These are phyloP conservation scores for Pyrenochaeta sp. DNA, from an alignment of 2,329 filamentous ascomycete genomes.

Conservation along the genomic window DNA sequence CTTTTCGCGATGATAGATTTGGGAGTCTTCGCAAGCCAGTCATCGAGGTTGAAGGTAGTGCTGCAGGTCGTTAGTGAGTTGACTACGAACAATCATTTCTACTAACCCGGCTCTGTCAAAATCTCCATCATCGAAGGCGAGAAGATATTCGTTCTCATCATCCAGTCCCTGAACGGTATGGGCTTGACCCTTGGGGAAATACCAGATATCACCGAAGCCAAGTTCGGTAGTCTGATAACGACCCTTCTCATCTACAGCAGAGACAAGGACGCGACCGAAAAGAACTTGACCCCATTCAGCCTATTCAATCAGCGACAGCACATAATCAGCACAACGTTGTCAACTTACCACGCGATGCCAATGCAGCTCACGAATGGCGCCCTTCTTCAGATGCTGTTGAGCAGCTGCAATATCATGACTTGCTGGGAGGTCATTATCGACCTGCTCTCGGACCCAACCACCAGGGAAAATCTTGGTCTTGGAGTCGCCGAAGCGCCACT, in stretches of 20 bases:
- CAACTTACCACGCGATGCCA: constrained; percentile 71
- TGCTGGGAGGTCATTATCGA: constrained; percentile 71
- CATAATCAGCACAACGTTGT: constrained; percentile 5
- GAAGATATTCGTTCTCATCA: constrained; percentile 72
- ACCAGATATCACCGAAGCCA: constrained; percentile 72
- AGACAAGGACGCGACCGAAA: constrained; percentile 64
- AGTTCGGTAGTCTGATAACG: constrained; percentile 64
- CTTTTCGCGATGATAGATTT: constrained; percentile 72
- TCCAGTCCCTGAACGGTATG: constrained; percentile 71
- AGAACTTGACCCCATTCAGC: constrained; percentile 74
- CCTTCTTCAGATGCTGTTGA: constrained; percentile 73
- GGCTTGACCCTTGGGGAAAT: constrained; percentile 71
- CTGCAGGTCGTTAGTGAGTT: constrained; percentile 35
- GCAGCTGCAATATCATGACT: constrained; percentile 73
- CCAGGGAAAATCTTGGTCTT: constrained; percentile 69
- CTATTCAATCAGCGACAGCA: constrained; percentile 41
- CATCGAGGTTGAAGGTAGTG: constrained; percentile 76
- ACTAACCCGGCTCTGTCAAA: constrained; percentile 69
- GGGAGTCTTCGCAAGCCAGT: constrained; percentile 74
- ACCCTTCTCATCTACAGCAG: constrained; percentile 70
- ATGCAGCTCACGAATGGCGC: constrained; percentile 72
- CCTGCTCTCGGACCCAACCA: constrained; percentile 73
- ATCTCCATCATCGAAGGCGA: constrained; percentile 72
- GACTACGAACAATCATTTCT: background rate
- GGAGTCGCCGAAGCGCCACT: constrained; percentile 74